Conservation (phyloP, 495 filamentous ascomycete genomes). For the Schizothecium vesticola region DNA sequence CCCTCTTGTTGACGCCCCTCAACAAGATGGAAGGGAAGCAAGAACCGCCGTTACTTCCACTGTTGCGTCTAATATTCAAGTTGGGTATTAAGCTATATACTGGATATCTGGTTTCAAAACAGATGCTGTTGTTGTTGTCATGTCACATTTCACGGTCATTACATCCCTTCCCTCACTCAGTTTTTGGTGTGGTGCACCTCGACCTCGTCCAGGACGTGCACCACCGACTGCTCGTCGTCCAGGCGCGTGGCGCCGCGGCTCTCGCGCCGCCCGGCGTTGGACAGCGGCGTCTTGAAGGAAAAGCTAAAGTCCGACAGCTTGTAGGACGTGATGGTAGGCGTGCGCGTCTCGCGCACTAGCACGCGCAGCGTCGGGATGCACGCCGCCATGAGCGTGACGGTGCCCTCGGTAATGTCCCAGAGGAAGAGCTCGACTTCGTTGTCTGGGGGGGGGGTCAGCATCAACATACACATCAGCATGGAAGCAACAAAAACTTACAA, state of each 20-base stretch:
- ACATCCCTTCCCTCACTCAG: background rate
- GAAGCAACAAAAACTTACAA: background rate
- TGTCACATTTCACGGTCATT: background rate
- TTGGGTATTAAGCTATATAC: background rate
- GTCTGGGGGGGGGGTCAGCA: background rate
- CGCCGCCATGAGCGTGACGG: slow-evolving; percentile 6
- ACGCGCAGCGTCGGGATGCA: slow-evolving; percentile 7
- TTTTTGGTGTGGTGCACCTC: background rate
- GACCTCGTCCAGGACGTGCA: background rate
- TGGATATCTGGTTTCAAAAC: background rate
- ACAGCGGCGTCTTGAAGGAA: background rate
- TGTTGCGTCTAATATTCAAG: background rate
- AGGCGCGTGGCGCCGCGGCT: background rate
- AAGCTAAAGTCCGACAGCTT: background rate
- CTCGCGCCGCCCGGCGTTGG: background rate
- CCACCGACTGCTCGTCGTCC: background rate
- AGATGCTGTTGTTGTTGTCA: background rate
- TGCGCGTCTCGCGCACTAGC: background rate
- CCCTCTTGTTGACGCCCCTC: background rate
- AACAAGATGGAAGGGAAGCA: background rate
- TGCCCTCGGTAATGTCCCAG: slow-evolving; percentile 6
- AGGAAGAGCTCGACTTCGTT: slow-evolving; percentile 7
- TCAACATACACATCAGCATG: background rate
- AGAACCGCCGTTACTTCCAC: background rate
- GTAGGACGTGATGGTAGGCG: background rate